These are phyloP conservation scores for Thermoascus crustaceus DNA, from an alignment of 2,329 filamentous ascomycete genomes.

Conservation along the genomic window DNA sequence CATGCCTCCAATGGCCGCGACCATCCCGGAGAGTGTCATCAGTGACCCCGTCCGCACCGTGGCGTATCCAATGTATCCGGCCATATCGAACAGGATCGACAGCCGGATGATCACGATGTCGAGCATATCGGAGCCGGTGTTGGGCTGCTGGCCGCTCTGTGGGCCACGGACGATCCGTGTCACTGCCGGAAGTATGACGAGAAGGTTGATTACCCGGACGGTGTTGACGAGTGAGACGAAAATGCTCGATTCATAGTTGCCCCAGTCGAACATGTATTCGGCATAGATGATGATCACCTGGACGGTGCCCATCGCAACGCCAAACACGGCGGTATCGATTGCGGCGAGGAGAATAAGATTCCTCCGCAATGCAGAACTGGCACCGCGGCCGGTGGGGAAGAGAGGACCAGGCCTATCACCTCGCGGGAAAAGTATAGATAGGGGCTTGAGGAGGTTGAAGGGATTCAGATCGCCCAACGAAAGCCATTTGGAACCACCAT, in stretches of 20 bases:
- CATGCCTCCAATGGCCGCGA: slow-evolving; percentile 73
- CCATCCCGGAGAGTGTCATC: slow-evolving; percentile 63
- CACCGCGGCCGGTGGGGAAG: slow-evolving; percentile 47
- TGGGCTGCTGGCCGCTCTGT: slow-evolving; percentile 34
- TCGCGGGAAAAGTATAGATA: slow-evolving; percentile 68
- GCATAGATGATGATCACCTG: slow-evolving; percentile 80
- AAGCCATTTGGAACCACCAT: slow-evolving; percentile 22
- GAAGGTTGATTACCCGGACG: slow-evolving; percentile 65
- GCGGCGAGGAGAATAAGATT: slow-evolving; percentile 77
- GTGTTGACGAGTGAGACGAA: slow-evolving; percentile 76
- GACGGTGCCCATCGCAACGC: slow-evolving; percentile 70
- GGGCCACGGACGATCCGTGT: slow-evolving; percentile 63
- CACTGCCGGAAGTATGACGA: slow-evolving; percentile 66
- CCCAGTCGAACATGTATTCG: slow-evolving; percentile 73
- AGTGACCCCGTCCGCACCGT: slow-evolving; percentile 52
- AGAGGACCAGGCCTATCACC: slow-evolving; percentile 19
- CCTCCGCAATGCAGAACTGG: slow-evolving; percentile 53
- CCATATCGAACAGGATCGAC: slow-evolving; percentile 65
- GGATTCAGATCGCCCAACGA: slow-evolving; percentile 32
- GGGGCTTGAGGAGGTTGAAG: slow-evolving; percentile 64
- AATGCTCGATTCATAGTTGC: slow-evolving; percentile 66
- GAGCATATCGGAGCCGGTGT: slow-evolving; percentile 64
- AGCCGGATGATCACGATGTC: slow-evolving; percentile 70
- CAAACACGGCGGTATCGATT: slow-evolving; percentile 75
- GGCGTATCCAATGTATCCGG: slow-evolving; percentile 69